Conservation (phyloP, 805 yeast genomes). For the Priceomyces haplophilus region DNA sequence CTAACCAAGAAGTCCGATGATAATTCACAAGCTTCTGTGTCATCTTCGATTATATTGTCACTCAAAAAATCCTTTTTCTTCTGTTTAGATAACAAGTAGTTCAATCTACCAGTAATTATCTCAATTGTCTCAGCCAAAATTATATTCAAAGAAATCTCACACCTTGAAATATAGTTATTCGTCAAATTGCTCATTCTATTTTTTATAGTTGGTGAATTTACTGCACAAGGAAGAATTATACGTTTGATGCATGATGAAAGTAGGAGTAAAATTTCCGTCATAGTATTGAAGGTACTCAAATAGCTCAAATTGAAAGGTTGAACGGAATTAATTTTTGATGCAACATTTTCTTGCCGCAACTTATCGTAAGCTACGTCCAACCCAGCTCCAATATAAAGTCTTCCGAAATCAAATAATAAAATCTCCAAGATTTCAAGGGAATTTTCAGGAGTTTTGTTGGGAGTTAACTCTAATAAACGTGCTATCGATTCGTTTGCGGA, state of each 20-base stretch:
- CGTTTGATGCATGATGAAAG: conserved; percentile 72
- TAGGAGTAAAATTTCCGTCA: conserved; percentile 60
- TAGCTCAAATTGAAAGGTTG: conserved; percentile 43
- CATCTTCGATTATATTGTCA: conserved; percentile 42
- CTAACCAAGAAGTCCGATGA: conserved; percentile 51
- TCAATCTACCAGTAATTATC: conserved; percentile 49
- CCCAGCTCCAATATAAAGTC: conserved; percentile 69
- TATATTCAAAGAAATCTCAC: conserved; percentile 64
- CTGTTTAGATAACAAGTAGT: conserved; percentile 54
- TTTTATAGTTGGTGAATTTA: conserved; percentile 54
- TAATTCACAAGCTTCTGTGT: conserved; percentile 69
- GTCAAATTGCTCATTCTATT: conserved; percentile 59
- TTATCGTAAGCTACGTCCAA: conserved; percentile 64
- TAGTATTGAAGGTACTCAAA: conserved; percentile 47
- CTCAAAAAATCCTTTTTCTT: conserved; percentile 66
- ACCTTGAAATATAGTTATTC: conserved; percentile 55
- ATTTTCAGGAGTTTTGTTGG: conserved; percentile 57
- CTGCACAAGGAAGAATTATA: conserved; percentile 71
- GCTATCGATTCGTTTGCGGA: conserved; percentile 76
- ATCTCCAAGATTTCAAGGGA: conserved; percentile 66
- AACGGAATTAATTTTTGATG: conserved; percentile 19
- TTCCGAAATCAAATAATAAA: conserved; percentile 66
- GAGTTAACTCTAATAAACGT: conserved; percentile 69
- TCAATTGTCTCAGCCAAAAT: conserved; percentile 59
- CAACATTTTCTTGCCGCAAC: conserved; percentile 34